phyloP scores from a whole-genome alignment of 1,284 basidiomycete species.

The Coriolopsis trogii region DNA sequence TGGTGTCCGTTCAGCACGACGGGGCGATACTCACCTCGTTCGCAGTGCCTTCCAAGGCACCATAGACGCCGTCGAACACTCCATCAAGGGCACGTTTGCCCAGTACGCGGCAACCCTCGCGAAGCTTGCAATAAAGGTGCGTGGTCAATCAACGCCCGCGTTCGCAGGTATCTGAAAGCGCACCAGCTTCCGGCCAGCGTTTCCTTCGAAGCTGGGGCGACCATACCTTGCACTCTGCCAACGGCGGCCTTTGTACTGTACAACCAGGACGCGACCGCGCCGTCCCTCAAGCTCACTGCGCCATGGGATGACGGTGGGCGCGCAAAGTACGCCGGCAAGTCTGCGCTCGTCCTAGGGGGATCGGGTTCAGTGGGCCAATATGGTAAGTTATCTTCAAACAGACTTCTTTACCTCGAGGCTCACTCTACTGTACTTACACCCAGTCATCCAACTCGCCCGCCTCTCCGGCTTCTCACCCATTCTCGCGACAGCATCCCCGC shows the following conservation, averaged over 20 bases:
- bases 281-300: slow-evolving; percentile 31
- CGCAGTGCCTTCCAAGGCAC: slow-evolving; percentile 3
- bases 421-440: slow-evolving; percentile 32
- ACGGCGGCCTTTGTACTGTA: slow-evolving; percentile 25
- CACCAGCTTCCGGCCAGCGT: slow-evolving; percentile 30
- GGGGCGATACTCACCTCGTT: background rate
- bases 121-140: slow-evolving; percentile 4
- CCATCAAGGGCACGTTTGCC: slow-evolving; percentile 47
- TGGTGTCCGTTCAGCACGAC: background rate
- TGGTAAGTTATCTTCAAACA: slow-evolving; percentile 20
- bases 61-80: slow-evolving; percentile 38
- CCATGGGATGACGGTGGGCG: slow-evolving; percentile 30
- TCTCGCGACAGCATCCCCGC: slow-evolving; percentile 48
- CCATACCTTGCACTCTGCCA: slow-evolving; percentile 23
- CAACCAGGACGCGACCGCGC: slow-evolving; percentile 1
- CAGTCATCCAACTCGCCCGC: slow-evolving; percentile 47
- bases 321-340: slow-evolving; percentile 34
- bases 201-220: slow-evolving; percentile 24
- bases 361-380: slow-evolving; percentile 40
- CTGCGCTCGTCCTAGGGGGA: slow-evolving; percentile 38
- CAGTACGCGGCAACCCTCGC: slow-evolving; percentile 19
- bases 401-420: slow-evolving; percentile 12
- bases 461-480: slow-evolving; percentile 52
- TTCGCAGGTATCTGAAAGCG: background rate
- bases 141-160: background rate